A percentile compares a stretch with the other conserved stretches of the same genome.
Conservation (phyloP, 306 rosid species). For the Lagenaria siceraria region DNA sequence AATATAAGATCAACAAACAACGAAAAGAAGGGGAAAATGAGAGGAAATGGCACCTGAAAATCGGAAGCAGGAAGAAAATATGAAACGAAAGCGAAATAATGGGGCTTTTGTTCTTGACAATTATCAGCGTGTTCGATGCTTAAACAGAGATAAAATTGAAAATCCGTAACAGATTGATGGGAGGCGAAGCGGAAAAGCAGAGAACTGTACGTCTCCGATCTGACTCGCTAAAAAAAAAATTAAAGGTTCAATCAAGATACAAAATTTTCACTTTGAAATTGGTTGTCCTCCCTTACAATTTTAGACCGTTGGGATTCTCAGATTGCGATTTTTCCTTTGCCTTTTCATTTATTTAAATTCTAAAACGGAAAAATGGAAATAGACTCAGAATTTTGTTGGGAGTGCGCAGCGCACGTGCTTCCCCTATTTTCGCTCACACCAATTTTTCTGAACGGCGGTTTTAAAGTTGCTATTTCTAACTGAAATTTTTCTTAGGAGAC, state of each 20-base stretch:
- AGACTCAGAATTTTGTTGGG: neutral
- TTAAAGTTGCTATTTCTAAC: no score
- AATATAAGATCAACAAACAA: neutral
- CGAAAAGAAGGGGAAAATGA: neutral
- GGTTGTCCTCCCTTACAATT: neutral
- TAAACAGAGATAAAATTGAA: neutral
- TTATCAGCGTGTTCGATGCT: neutral
- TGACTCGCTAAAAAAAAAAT: neutral
- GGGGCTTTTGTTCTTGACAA: neutral
- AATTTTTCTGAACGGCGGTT: no score
- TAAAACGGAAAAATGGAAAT: neutral
- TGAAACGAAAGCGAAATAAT: neutral
- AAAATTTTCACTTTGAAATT: neutral
- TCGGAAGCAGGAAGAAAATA: neutral
- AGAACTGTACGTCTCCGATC: conserved; percentile 3
- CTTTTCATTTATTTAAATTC: neutral
- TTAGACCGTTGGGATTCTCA: conserved; percentile 10
- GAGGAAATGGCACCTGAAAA: neutral
- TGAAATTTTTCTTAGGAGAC: no score
- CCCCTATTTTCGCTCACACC: neutral
- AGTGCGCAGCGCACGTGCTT: neutral
- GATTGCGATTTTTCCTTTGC: neutral
- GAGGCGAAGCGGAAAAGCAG: conserved; percentile 10
- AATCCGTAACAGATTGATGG: neutral
- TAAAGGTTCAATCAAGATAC: neutral